Evolutionary conservation across 163 green algal species (phyloP), one percentile per base, ranked within the genome.

Genomic region (Scenedesmus sp.): DNA sequence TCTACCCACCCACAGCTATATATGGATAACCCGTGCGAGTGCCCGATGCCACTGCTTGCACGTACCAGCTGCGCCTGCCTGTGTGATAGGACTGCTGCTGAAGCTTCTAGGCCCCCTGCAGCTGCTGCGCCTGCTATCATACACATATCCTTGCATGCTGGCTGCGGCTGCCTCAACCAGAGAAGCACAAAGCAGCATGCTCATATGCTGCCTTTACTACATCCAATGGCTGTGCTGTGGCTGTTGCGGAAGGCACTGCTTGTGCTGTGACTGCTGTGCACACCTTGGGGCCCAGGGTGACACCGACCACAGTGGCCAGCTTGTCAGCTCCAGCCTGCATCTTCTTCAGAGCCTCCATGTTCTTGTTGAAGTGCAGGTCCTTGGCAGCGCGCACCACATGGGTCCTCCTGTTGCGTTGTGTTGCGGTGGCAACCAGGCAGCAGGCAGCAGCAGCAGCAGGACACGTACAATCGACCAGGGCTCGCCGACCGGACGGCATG

Each of bases 281-380:
- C 67, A 97, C 96, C 97, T 99, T 99, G 93, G 98, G 98, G 13
- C 98, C 98, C 77, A 99, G 97, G 18, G 98, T 99, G 15, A 99
- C 98, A 88, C 98, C 98, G 15, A 99, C 98, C 7, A 99, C 97
- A 73, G 95, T 98, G 56, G 98, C 98, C 52, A 99, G 97, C 97
- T 99, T 99, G 94, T 99, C 98, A 13, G 99, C 98, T 88, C 98
- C 98, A 52, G 96, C 96, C 96, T 99, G 98, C 96, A 99, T 99
- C 83, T 95, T 96, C 96, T 99, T 99, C 55, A 99, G 94, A 2
- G 98, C 98, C 86, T 98, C 97, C 94, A 98, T 98, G 93, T 99
- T 98, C 81, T 96, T 97, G 96, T 99, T 99, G 96, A 99, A 99
- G 95, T 99, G 97, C 92, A 99, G 96, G 95, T 99, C 94, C 97